Evolutionary conservation across 139 green algal genomes (phyloP).

Genomic region (Gonium pectorale): DNA sequence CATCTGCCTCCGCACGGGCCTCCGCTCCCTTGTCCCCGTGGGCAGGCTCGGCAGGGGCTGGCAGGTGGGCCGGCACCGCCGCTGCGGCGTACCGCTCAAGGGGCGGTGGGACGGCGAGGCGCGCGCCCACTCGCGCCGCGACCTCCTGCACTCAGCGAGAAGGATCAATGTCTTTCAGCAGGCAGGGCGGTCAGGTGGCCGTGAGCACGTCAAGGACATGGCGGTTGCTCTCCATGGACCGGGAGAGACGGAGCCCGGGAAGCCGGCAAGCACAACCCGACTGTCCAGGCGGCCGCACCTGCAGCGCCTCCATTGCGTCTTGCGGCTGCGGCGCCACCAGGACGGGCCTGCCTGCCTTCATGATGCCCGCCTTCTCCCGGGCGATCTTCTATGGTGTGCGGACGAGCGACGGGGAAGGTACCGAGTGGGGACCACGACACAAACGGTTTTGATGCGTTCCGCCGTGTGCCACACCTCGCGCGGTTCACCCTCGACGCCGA

Average conservation of each 20-base stretch:
- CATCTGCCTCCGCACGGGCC: too few relatives aligned
- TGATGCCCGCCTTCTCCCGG: conserved; percentile 95
- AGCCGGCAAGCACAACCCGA: not conserved
- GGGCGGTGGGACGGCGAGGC: conserved; percentile 40
- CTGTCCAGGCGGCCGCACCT: not conserved
- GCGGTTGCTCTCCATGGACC: too few relatives aligned
- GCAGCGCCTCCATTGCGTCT: conserved; percentile 78
- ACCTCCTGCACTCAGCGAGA: conserved; percentile 43
- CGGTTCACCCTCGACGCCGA: too few relatives aligned
- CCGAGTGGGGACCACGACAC: too few relatives aligned
- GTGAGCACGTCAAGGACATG: too few relatives aligned
- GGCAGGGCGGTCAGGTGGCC: too few relatives aligned
- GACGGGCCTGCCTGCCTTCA: conserved; percentile 79
- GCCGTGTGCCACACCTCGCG: too few relatives aligned
- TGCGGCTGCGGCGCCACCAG: conserved; percentile 84
- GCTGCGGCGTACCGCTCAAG: conserved; percentile 59
- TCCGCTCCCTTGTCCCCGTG: too few relatives aligned
- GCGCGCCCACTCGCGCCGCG: conserved; percentile 54
- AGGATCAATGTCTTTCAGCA: too few relatives aligned
- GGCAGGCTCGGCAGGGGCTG: not conserved
- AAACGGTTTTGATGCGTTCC: too few relatives aligned
- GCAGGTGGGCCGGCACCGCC: too few relatives aligned
- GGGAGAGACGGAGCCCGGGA: not conserved
- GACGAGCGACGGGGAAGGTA: too few relatives aligned
- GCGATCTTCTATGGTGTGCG: conserved; percentile 92